Conservation (phyloP, 1,139 yeast genomes). For the Hansenula sp. region DNA sequence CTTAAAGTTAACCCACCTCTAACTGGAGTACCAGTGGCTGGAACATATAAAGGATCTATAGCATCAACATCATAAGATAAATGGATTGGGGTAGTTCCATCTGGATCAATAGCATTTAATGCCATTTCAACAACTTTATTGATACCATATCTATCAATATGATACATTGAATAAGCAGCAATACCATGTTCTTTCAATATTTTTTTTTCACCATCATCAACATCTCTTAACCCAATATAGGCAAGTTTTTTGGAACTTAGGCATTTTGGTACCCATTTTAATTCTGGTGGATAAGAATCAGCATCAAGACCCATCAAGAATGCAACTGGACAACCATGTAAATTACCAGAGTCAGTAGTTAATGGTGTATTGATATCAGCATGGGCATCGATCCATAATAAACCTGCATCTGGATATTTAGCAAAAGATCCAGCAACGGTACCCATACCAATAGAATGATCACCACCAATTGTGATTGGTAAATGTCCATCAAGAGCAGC, state of each 20-base stretch:
- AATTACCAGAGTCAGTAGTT: conserved; percentile 82
- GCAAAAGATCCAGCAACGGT: conserved; percentile 82
- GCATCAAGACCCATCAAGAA: conserved; percentile 74
- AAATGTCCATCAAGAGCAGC: conserved; percentile 49
- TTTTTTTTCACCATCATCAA: conserved; percentile 79
- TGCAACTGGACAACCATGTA: conserved; percentile 96
- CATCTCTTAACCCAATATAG: conserved; percentile 92
- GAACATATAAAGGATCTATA: conserved; percentile 89
- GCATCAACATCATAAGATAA: conserved; percentile 96
- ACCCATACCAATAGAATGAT: conserved; percentile 94
- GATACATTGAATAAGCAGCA: conserved; percentile 93
- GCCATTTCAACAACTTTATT: conserved; percentile 94
- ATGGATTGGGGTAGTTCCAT: conserved; percentile 69
- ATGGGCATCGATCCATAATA: conserved; percentile 97
- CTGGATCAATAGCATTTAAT: conserved; percentile 67
- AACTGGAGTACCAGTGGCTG: conserved; percentile 97
- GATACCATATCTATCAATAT: conserved; percentile 90
- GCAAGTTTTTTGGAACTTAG: conserved; percentile 73
- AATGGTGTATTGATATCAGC: conserved; percentile 94
- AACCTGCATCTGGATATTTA: conserved; percentile 81
- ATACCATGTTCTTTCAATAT: conserved; percentile 70
- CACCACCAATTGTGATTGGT: conserved; percentile 92
- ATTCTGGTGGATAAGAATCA: conserved; percentile 58
- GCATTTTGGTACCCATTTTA: conserved; percentile 74
- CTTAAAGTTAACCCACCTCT: conserved; percentile 93